Percentiles rank a stretch among this genome's conserved stretches.
Evolutionary conservation across 371 early-diverging fungal species (phyloP).

Genomic region (Apophysomyces elegans): DNA sequence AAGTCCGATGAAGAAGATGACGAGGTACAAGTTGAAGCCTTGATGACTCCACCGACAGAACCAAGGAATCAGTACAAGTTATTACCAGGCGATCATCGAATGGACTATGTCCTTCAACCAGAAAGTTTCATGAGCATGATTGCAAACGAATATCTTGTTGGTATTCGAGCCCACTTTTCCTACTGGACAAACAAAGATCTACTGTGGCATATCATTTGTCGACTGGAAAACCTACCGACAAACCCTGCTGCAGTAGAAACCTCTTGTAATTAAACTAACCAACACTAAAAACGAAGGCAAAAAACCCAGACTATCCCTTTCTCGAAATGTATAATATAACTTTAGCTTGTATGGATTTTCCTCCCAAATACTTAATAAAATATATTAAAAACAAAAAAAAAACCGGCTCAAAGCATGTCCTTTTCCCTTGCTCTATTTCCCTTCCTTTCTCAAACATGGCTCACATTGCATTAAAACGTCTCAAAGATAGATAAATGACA

Average conservation of each 20-base stretch:
- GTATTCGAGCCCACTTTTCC: conserved; percentile 53
- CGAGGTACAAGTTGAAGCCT: background rate
- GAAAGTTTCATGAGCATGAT: conserved; percentile 54
- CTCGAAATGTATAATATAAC: conserved; percentile 4
- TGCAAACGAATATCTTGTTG: conserved; percentile 52
- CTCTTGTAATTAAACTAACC: background rate
- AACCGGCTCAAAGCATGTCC: background rate
- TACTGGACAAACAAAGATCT: conserved; percentile 60
- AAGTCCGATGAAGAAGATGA: conserved; percentile 8
- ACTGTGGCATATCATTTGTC: conserved; percentile 52
- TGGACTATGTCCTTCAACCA: conserved; percentile 52
- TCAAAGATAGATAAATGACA: too few relatives aligned
- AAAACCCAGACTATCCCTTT: background rate
- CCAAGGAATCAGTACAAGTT: conserved; percentile 21
- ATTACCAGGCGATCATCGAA: conserved; percentile 31
- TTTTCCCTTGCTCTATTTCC: background rate
- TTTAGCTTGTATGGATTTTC: too few relatives aligned
- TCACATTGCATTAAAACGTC: too few relatives aligned
- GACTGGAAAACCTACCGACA: conserved; percentile 31
- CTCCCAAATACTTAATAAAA: too few relatives aligned
- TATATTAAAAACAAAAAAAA: background rate
- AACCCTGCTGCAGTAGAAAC: background rate
- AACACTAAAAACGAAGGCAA: background rate
- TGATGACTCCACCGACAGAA: conserved; percentile 9
- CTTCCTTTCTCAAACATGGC: background rate